Base-by-base conservation (phyloP, 179 eudicot genomes). In the Sideroxylon spinosum region DNA sequence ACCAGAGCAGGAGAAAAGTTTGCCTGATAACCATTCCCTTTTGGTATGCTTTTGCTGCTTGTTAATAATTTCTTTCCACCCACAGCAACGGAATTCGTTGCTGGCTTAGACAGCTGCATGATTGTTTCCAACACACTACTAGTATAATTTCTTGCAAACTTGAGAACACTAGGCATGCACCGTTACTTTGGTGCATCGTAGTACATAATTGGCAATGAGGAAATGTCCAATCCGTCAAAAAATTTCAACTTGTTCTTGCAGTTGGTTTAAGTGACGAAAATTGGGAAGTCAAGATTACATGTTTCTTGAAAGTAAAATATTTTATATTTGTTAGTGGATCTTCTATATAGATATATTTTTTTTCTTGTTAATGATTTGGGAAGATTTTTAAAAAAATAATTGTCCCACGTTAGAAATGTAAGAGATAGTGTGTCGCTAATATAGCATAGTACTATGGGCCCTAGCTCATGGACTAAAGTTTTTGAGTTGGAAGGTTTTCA, bases 31-130 rank as follows among this genome's bases (percentile, higher is more conserved):
- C 71, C 85, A 77, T 48, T 71, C 78, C 19, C 84, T 59, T 57
- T 74, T 80, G 91, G 98, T 94, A 77, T 48, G 90, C 71, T 19
- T 81, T 75, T 8, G 16, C 76, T 49, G 55, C n/a, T 49, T 72
- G 20, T 2, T 61, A 2, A 62, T 3, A 7, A 62, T 25, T 62
- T 62, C 16, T 52, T 17, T 72, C 52, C 9, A 14, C 44, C 25
- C 72, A 19, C 23, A 14, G 22, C 59, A 37, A 72, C 26, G 17
- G 59, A n/a, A 1, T 53, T 56, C 0, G n/a, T 62, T 62, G 4
- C 12, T n/a, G 26, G 17, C 14, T 29, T 56, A 32, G 26, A 28
- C 37, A 9, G 17, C 32, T 63, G n/a, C 23, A n/a, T n/a, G 63
- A 17, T 59, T 10, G 22, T 19, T 59, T 59, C n/a, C 23, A 59